These are phyloP conservation scores for Boletus reticulatus DNA, from an alignment of 768 basidiomycete genomes.

Conservation along the genomic window DNA sequence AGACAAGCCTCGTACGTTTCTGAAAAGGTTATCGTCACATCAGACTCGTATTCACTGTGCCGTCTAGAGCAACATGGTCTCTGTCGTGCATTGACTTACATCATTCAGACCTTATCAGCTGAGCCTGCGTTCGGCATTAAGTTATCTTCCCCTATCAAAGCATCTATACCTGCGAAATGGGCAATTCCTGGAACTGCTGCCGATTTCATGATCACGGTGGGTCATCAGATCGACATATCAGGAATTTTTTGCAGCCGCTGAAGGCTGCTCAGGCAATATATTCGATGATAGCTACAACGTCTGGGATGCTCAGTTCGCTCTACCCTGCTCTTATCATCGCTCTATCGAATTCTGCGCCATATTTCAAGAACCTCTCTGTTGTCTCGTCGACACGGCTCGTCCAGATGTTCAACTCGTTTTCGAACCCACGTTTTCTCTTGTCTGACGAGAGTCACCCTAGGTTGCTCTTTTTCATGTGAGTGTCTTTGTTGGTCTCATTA, in stretches of 20 bases:
- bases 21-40: not conserved
- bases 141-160: slow-evolving; percentile 61
- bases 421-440: slow-evolving; percentile 83
- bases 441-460: slow-evolving; percentile 95
- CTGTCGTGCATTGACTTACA: slow-evolving; percentile 85
- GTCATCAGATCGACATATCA: slow-evolving; percentile 23
- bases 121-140: slow-evolving; percentile 75
- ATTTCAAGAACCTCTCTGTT: slow-evolving; percentile 77
- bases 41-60: slow-evolving; percentile 1
- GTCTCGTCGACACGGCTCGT: slow-evolving; percentile 80
- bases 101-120: slow-evolving; percentile 87
- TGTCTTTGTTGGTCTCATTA: slow-evolving; percentile 1
- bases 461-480: slow-evolving; percentile 86
- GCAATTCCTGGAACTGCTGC: slow-evolving; percentile 66
- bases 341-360: slow-evolving; percentile 84
- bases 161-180: slow-evolving; percentile 76
- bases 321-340: slow-evolving; percentile 94
- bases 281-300: slow-evolving; percentile 84
- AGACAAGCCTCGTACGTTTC: slow-evolving; percentile 80
- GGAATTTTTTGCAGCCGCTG: slow-evolving; percentile 6
- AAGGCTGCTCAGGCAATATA: slow-evolving; percentile 67
- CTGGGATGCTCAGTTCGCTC: slow-evolving; percentile 74
- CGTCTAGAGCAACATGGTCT: slow-evolving; percentile 83
- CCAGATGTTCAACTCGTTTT: slow-evolving; percentile 90
- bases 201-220: slow-evolving; percentile 86